Base-by-base conservation (phyloP, 1,139 yeast genomes). In the Kurtzmaniella quercitrusa region DNA sequence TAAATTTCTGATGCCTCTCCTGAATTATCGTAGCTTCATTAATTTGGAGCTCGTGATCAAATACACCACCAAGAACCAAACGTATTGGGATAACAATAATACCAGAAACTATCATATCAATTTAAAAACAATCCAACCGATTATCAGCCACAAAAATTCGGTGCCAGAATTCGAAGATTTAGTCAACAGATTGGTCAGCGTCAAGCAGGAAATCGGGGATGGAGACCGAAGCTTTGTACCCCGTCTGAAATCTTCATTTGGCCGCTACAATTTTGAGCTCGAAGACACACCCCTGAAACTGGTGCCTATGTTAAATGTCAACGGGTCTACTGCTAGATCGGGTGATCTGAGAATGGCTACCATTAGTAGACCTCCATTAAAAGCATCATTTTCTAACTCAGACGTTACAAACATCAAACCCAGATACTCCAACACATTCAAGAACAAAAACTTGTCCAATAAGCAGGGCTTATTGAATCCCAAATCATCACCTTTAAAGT, bases 51-150 rank as follows among this genome's bases (percentile, higher is more conserved):
- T 64, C 50, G 65, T 65, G 43, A 44, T 64, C 39, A 55, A 52
- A 40, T 65, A 64, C 47, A 52, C 50, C 5, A 67, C 62, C 17
- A 50, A 49, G 45, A 53, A 54, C 41, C 25, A 43, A n/a, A 48
- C 51, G 2, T 63, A 48, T 48, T 69, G 74, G 74, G 73, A 68
- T 46, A 69, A 67, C 49, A 69, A 69, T 47, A 43, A 51, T 38
- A 46, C 55, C 31, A 48, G 49, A 14, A 69, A 69, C 48, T 69
- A 67, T 46, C 58, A 58, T 43, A 49, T 67, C 17, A 48, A 52
- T 3, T 52, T 66, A 46, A 54, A 49, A 40, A 49, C 62, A 14
- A 39, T 47, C 14, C 43, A 23, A 40, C 23, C 31, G 12, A 38
- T 31, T 25, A 53, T 51, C 15, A 50, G 46, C 25, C 51, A 50